These are phyloP conservation scores for Raffaelea arxii DNA, from an alignment of 2,329 filamentous ascomycete genomes.

Conservation along the genomic window DNA sequence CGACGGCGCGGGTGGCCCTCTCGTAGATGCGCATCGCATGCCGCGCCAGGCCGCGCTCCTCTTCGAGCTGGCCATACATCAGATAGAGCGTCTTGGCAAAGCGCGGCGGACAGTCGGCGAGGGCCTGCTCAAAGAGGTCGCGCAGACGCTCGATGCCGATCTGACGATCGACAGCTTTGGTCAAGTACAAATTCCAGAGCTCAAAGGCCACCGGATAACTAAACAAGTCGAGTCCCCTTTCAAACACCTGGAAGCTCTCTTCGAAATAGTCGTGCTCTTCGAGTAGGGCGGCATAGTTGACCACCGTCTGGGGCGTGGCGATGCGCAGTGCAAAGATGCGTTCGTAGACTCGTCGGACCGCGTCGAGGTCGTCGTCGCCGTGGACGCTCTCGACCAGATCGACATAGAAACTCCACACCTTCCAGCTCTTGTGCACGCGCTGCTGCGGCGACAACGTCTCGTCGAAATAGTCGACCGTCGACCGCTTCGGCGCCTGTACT, in stretches of 20 bases:
- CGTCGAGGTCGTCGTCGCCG: constrained; percentile 78
- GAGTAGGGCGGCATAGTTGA: constrained; percentile 93
- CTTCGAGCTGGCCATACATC: constrained; percentile 97
- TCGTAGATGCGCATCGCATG: constrained; percentile 99
- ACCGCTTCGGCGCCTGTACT: constrained; percentile 90
- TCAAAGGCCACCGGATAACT: constrained; percentile 97
- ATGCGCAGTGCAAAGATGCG: constrained; percentile 97
- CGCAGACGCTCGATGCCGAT: constrained; percentile 89
- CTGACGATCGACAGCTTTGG: constrained; percentile 92
- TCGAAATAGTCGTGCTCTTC: constrained; percentile 95
- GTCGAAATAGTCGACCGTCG: constrained; percentile 99
- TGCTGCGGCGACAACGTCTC: constrained; percentile 90
- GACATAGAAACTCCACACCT: constrained; percentile 98
- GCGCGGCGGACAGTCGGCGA: constrained; percentile 87
- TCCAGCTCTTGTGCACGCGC: constrained; percentile 98
- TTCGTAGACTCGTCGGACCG: constrained; percentile 91
- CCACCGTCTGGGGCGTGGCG: constrained; percentile 93
- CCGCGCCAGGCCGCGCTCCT: constrained; percentile 85
- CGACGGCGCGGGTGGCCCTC: constrained; percentile 85
- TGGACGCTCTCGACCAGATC: constrained; percentile 93
- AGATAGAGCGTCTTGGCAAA: constrained; percentile 94
- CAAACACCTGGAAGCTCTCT: constrained; percentile 96
- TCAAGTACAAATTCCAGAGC: constrained; percentile 96
- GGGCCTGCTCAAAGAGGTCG: constrained; percentile 93
- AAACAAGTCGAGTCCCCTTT: constrained; percentile 94